Conservation (phyloP, 140 eudicot genomes). For the Oenanthe javanica region DNA sequence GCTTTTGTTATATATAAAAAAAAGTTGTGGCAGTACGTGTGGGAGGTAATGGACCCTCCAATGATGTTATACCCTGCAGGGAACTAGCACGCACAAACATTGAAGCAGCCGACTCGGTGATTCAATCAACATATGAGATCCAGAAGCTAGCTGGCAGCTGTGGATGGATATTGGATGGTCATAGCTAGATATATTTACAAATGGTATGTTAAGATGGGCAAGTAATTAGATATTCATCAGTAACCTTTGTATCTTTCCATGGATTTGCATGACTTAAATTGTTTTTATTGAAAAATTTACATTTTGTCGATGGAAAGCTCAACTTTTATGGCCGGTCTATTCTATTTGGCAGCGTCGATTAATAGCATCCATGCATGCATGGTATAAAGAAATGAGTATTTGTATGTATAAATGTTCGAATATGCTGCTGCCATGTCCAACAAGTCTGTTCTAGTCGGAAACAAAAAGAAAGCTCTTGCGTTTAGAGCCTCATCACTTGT, state of each 20-base stretch:
- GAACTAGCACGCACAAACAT: neutral
- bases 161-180: neutral
- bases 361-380: neutral
- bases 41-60: neutral
- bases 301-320: neutral
- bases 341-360: neutral
- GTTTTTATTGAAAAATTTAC: neutral
- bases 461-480: neutral
- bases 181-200: neutral
- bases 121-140: neutral
- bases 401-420: neutral
- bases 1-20: neutral
- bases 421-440: neutral
- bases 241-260: neutral
- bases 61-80: neutral
- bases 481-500: neutral
- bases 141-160: neutral
- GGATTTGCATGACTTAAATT: neutral
- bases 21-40: neutral
- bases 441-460: neutral
- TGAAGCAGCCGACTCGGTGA: neutral
- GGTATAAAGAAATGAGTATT: neutral
- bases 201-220: neutral
- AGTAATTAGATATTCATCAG: neutral
- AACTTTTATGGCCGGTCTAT: constrained; percentile 1